Percentiles rank a stretch among this genome's conserved stretches.
These are phyloP conservation scores for Daldinia sp. DNA, from an alignment of 2,329 filamentous ascomycete species.

Conservation along the genomic window DNA sequence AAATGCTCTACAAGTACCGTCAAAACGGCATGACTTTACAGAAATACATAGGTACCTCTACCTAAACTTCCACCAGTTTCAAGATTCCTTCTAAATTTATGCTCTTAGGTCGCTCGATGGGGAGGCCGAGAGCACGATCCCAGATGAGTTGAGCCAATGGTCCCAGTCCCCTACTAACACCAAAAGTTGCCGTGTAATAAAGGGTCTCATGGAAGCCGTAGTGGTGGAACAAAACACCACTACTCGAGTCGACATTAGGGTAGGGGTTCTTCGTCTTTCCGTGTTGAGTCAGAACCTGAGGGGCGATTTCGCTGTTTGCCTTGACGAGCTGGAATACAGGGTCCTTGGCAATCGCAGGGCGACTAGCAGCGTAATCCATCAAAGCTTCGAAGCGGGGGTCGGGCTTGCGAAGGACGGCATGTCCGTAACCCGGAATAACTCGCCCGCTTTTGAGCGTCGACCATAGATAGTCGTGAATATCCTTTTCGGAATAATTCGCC, in stretches of 20 bases:
- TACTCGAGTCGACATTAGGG: constrained; percentile 94
- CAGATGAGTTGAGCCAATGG: constrained; percentile 95
- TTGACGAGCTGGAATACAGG: constrained; percentile 95
- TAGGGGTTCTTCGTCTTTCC: constrained; percentile 99
- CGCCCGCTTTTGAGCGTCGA: constrained; percentile 91
- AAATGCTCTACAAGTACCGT: constrained; percentile 35
- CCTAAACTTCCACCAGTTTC: constrained; percentile 66
- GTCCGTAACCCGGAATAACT: constrained; percentile 94
- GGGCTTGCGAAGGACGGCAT: constrained; percentile 95
- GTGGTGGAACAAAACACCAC: constrained; percentile 96
- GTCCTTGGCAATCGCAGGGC: constrained; percentile 86
- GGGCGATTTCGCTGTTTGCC: constrained; percentile 92
- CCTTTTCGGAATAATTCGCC: constrained; percentile 78
- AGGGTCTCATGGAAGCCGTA: constrained; percentile 97
- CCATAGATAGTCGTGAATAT: constrained; percentile 93
- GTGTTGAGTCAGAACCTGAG: constrained; percentile 89
- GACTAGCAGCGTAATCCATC: constrained; percentile 91
- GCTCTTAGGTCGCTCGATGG: constrained; percentile 98
- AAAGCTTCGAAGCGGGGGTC: constrained; percentile 96
- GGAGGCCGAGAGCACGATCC: constrained; percentile 92
- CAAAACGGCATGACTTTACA: constrained; percentile 28
- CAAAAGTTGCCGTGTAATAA: constrained; percentile 86
- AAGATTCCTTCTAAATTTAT: constrained; percentile 91
- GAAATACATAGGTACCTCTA: not conserved
- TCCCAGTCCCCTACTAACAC: constrained; percentile 78